These are phyloP conservation scores for Suillus weaverae DNA, from an alignment of 768 basidiomycete genomes.

Conservation along the genomic window DNA sequence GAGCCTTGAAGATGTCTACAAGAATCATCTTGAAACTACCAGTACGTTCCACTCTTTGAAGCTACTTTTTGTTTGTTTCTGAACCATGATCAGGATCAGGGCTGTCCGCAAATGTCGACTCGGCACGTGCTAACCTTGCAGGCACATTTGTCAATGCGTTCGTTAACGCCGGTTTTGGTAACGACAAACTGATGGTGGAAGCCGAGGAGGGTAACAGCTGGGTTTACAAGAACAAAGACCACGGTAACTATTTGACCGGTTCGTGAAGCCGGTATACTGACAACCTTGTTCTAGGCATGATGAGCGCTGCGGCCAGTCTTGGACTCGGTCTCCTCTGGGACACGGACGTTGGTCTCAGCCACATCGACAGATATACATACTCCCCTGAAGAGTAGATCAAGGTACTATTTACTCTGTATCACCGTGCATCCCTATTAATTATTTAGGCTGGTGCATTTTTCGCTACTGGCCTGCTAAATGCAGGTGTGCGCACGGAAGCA, in stretches of 20 bases:
- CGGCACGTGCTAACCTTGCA: constrained; percentile 90
- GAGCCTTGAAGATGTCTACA: constrained; percentile 96
- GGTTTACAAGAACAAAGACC: constrained; percentile 99
- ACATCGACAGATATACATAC: constrained; percentile 97
- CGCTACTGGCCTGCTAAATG: constrained; percentile 91
- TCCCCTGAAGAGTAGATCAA: constrained; percentile 97
- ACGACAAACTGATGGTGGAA: constrained; percentile 97
- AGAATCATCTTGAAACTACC: constrained; percentile 90
- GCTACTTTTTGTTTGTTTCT: neutral
- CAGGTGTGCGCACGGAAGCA: constrained; percentile 86
- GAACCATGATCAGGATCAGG: constrained; percentile 49
- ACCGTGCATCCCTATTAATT: neutral
- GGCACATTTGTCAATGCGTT: constrained; percentile 99
- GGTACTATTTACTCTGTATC: constrained; percentile 32
- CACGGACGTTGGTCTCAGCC: constrained; percentile 88
- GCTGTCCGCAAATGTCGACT: constrained; percentile 78
- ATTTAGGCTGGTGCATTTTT: constrained; percentile 84
- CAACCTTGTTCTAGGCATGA: constrained; percentile 64
- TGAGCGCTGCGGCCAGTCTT: constrained; percentile 92
- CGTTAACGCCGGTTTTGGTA: constrained; percentile 92
- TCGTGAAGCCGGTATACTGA: neutral
- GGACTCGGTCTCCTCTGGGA: constrained; percentile 96
- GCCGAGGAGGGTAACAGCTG: constrained; percentile 96
- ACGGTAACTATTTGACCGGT: constrained; percentile 53
- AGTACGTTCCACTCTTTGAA: constrained; percentile 41